Evolutionary conservation across 129 eudicot species (phyloP), one percentile per base, ranked within the genome.

Genomic region (Centrapalus pauciflorus): DNA sequence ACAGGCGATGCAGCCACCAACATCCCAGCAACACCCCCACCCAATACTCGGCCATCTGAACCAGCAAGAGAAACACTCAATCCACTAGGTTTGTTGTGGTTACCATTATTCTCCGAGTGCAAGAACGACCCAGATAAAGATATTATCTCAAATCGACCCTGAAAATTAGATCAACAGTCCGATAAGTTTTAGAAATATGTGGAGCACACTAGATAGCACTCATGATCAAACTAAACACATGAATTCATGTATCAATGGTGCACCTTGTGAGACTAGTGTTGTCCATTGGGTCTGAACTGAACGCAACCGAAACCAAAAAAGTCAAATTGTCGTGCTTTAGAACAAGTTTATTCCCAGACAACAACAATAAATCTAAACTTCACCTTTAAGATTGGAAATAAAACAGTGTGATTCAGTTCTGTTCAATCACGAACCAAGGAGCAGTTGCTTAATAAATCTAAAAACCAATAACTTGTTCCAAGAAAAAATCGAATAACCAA

Each of bases 61-160:
- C 96, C 95, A 11, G 98, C 96, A 79, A 92, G 78, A 24, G 98
- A 92, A 28, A 92, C 87, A 70, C 96, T 85, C 79, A 92, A 81
- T 76, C 87, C 88, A 49, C 86, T 85, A 26, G 82, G 71, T 70
- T 86, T 77, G 77, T 80, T 82, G 54, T 49, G 57, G 49, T 64
- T 77, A 72, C 90, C 90, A 55, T 74, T 76, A 71, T 66, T 80
- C 70, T 88, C 90, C 14, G 96, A 81, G 70, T 71, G 76, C 55
- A 74, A 29, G 72, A 83, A 88, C 16, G 96, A 85, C 37, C 98
- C 98, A 24, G 98, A 74, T 77, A 93, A 70, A 13, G 98, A 88
- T 66, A 93, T 93, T 28, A 93, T 88, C 79, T 93, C 96, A 72
- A 81, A 93, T 55, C 96, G 81, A 1, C 98, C 98, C 98, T 93